Evolutionary conservation across 495 filamentous ascomycete species (phyloP).

Genomic region (Annulohypoxylon maeteangense): DNA sequence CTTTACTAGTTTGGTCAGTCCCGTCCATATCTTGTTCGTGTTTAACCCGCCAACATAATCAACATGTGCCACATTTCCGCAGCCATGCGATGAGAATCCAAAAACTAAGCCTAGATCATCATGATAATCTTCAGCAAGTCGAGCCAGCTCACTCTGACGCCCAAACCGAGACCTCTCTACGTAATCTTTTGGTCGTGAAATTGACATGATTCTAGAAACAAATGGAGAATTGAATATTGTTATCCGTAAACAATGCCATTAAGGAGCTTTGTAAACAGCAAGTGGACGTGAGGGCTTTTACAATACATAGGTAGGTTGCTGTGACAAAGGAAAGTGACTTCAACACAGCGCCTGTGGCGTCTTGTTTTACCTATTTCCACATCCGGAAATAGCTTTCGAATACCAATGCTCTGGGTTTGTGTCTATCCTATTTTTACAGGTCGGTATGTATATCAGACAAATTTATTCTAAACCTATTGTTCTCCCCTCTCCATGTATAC

Average conservation of each 20-base stretch:
- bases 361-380: conserved; percentile 29
- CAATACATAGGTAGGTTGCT: background rate
- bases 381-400: conserved; percentile 28
- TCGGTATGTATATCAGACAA: background rate
- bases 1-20: conserved; percentile 3
- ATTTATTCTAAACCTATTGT: background rate
- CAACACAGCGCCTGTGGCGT: conserved; percentile 4
- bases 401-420: conserved; percentile 17
- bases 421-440: background rate
- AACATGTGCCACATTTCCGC: conserved; percentile 19
- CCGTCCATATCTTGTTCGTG: conserved; percentile 21
- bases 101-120: conserved; percentile 26
- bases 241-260: conserved; percentile 31
- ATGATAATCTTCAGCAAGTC: conserved; percentile 27
- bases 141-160: conserved; percentile 30
- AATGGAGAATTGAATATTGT: no score
- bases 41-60: conserved; percentile 37
- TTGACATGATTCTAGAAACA: conserved; percentile 25
- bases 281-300: conserved; percentile 7
- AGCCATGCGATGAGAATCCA: conserved; percentile 27
- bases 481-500: background rate
- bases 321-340: conserved; percentile 19
- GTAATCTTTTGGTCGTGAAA: conserved; percentile 13
- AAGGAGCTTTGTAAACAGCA: background rate
- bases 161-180: conserved; percentile 31